Conservation (phyloP, 495 filamentous ascomycete genomes). For the Rostrohypoxylon terebratum region DNA sequence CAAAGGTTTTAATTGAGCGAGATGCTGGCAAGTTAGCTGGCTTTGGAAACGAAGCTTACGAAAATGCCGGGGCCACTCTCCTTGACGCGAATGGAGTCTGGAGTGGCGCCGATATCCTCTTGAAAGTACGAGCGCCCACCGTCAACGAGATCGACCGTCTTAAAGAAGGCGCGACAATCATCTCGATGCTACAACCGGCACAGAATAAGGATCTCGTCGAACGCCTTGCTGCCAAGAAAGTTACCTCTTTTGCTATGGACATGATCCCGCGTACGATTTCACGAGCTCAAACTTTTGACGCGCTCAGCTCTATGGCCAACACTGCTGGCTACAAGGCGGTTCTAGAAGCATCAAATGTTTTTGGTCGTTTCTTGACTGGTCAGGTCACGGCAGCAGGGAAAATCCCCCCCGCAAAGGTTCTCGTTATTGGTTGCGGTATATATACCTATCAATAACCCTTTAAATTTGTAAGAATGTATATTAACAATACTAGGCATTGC, state of each 20-base stretch:
- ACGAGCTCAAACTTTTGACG: conserved; percentile 83
- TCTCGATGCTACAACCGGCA: conserved; percentile 79
- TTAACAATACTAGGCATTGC: conserved; percentile 57
- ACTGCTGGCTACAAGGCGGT: conserved; percentile 90
- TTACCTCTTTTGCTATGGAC: conserved; percentile 84
- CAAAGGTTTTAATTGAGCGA: conserved; percentile 76
- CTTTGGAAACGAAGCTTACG: conserved; percentile 77
- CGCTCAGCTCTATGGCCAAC: conserved; percentile 86
- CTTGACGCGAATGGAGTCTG: conserved; percentile 72
- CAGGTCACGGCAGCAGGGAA: conserved; percentile 86
- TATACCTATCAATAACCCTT: no score
- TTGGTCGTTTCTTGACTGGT: conserved; percentile 83
- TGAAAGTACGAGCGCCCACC: conserved; percentile 81
- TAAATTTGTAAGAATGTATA: no score
- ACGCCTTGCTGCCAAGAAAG: conserved; percentile 69
- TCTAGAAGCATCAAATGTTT: conserved; percentile 82
- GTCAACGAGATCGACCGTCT: conserved; percentile 70
- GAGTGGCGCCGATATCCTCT: conserved; percentile 76
- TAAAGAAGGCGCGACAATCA: conserved; percentile 72
- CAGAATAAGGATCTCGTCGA: conserved; percentile 79
- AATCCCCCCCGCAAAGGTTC: conserved; percentile 83
- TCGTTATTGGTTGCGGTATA: conserved; percentile 83
- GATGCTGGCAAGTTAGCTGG: conserved; percentile 80
- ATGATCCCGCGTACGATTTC: conserved; percentile 81
- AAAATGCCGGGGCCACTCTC: conserved; percentile 76